Conservation (phyloP, 257 asterid genomes). For the Thymus mandschuricus region DNA sequence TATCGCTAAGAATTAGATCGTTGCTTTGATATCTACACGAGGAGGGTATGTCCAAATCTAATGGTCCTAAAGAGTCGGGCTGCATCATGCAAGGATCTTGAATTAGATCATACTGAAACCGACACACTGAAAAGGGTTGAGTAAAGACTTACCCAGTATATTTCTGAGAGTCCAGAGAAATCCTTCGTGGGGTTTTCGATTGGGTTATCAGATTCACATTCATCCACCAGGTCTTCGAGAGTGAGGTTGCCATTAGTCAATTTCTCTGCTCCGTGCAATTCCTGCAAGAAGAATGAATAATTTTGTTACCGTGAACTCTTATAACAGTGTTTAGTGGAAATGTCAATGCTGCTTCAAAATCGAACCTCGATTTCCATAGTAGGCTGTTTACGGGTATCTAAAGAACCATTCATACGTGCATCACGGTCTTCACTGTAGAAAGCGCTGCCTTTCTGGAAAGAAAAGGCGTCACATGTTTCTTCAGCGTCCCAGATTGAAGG, state of each 20-base stretch:
- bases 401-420: conserved; percentile 37
- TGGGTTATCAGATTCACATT: conserved; percentile 40
- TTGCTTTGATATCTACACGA: conserved; percentile 80
- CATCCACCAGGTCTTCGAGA: conserved; percentile 45
- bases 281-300: conserved; percentile 45
- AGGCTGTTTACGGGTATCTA: conserved; percentile 38
- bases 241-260: conserved; percentile 34
- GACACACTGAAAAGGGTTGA: neutral
- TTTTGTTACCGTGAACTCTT: conserved; percentile 24
- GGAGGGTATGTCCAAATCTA: conserved; percentile 86
- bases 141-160: conserved; percentile 75
- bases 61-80: conserved; percentile 95
- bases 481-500: conserved; percentile 94
- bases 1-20: conserved; percentile 85
- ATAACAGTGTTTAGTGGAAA: neutral
- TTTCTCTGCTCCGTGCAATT: conserved; percentile 48
- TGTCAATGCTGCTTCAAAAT: conserved; percentile 6
- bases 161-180: conserved; percentile 65
- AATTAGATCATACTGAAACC: conserved; percentile 31
- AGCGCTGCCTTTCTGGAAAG: conserved; percentile 60
- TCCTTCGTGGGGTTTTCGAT: conserved; percentile 60
- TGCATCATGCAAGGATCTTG: conserved; percentile 43
- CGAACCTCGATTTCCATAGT: conserved; percentile 56
- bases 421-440: conserved; percentile 37
- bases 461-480: conserved; percentile 93